Percentiles rank a stretch among this genome's conserved stretches.
Evolutionary conservation across 1,284 basidiomycete genomes (phyloP).

Genomic region (Waitea zeae): DNA sequence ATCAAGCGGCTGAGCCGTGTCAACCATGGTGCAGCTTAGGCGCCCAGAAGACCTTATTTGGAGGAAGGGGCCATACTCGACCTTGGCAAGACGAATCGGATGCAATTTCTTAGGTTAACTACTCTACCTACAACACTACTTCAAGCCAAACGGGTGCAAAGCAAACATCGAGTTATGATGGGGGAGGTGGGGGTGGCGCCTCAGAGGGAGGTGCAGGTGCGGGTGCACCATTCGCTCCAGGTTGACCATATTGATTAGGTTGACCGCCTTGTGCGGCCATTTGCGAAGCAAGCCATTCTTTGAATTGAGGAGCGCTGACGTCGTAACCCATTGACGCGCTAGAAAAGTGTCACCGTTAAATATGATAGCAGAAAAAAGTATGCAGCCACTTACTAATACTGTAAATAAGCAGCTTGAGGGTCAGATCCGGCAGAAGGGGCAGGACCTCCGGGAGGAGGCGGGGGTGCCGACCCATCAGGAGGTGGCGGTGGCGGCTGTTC

Average conservation of each 20-base stretch:
- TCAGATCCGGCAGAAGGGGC: constrained; percentile 13
- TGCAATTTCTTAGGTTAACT: too few relatives aligned
- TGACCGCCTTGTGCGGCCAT: too few relatives aligned
- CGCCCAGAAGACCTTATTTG: too few relatives aligned
- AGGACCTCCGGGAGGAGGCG: constrained; percentile 17
- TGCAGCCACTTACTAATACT: constrained; percentile 39
- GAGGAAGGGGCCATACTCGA: too few relatives aligned
- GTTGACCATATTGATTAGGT: constrained; percentile 49
- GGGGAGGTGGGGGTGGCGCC: background rate
- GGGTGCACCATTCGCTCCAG: background rate
- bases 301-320: constrained; percentile 67
- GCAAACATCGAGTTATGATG: background rate
- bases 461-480: constrained; percentile 26
- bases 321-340: constrained; percentile 86
- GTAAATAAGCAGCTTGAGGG: constrained; percentile 47
- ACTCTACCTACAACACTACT: too few relatives aligned
- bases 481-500: constrained; percentile 40
- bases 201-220: background rate
- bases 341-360: constrained; percentile 3
- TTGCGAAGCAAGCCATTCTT: constrained; percentile 49
- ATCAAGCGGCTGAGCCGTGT: too few relatives aligned
- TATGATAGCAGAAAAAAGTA: constrained; percentile 1
- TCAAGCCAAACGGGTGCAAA: too few relatives aligned
- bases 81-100: too few relatives aligned
- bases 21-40: too few relatives aligned